Conservation (phyloP, 106 monocot species). For the Amphibolis antarctica region DNA sequence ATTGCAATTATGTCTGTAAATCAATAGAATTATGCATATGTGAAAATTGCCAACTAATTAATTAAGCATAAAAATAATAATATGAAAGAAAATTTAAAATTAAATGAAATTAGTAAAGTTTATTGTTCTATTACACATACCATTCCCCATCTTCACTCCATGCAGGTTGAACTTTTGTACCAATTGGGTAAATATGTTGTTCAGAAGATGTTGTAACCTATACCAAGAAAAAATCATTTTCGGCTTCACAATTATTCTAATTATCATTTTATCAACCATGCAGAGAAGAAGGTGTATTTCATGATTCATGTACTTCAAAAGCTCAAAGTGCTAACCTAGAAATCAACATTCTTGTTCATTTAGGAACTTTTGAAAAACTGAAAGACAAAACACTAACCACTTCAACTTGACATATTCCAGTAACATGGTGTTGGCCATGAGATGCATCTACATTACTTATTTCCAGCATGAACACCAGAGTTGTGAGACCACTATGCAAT, state of each 20-base stretch:
- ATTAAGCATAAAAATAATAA: constrained; percentile 25
- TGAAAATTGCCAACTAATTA: too few relatives aligned
- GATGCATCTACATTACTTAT: constrained; percentile 7
- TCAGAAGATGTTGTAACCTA: constrained; percentile 16
- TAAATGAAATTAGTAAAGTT: background rate
- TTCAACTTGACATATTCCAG: constrained; percentile 7
- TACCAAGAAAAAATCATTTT: background rate
- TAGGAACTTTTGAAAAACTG: background rate
- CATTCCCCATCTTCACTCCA: constrained; percentile 99
- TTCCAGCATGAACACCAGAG: constrained; percentile 6
- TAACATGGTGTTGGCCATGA: background rate
- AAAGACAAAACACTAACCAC: constrained; percentile 9
- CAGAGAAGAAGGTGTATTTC: too few relatives aligned
- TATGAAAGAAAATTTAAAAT: constrained; percentile 24
- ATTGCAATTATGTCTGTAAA: too few relatives aligned
- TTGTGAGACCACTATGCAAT: constrained; percentile 11
- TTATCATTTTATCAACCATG: background rate
- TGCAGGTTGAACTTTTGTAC: constrained; percentile 88
- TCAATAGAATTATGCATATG: too few relatives aligned
- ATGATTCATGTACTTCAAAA: too few relatives aligned
- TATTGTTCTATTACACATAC: constrained; percentile 21
- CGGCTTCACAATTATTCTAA: background rate
- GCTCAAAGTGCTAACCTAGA: too few relatives aligned
- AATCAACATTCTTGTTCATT: background rate
- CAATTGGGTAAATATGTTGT: constrained; percentile 52